Base-by-base conservation (phyloP, 1,284 basidiomycete species). In the Sanguinoderma infundibulare region DNA sequence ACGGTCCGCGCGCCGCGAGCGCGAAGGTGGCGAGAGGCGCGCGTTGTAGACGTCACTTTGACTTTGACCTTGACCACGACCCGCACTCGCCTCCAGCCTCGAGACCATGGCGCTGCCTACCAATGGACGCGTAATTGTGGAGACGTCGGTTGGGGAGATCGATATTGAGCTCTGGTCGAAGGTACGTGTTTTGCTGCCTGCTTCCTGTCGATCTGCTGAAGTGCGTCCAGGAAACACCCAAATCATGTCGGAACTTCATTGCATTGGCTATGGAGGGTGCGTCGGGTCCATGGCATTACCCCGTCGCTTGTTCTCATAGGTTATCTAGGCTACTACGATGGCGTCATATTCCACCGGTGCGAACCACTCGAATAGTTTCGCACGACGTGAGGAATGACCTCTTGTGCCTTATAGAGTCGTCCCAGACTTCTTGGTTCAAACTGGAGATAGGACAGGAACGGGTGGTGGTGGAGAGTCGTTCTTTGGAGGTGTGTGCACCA, bases 151-250 rank as follows among this genome's bases (percentile, higher is more conserved):
- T 14, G 96, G 95, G 22, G 95, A 97, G 71, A 90, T 98, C 50
- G 95, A 96, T 72, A 89, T 98, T 51, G 97, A 98, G 73, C 81
- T 99, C 57, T 99, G 96, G 95, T 87, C 94, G 20, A 95, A 94
- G 79, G 92, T 91, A 14, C 32, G 55, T 22, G 17, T 8, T 12
- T 20, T n/a, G 36, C 5, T 15, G 3, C 35, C 28, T 9, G 32
- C 24, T 55, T 4, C 12, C 9, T 24, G 28, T 34, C 15, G 20
- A 24, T 42, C 26, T 67, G 51, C 38, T 53, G 32, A 46, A 26
- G 24, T 35, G 20, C 32, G 5, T 40, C 44, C 68, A 92, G 87
- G 95, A 99, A 86, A 88, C 93, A 20, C 97, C 97, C 0, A 94
- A 93, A 78, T 84, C 98, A 73, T 96, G 94, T 72, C 86, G 96